These are phyloP conservation scores for Brasenia schreberi DNA, from an alignment of 164 flowering plant species.

Conservation along the genomic window DNA sequence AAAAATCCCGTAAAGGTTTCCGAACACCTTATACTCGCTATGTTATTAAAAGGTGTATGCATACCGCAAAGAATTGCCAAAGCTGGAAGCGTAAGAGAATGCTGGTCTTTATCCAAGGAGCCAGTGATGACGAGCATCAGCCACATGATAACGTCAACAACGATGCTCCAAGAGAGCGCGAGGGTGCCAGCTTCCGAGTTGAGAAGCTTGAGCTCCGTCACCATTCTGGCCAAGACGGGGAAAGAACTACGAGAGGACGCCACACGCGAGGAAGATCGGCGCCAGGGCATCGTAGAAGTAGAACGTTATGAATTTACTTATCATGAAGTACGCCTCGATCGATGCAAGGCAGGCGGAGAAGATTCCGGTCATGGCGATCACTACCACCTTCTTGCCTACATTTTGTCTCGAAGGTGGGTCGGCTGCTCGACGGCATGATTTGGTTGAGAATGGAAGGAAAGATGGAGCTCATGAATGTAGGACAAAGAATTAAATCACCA, in stretches of 20 bases:
- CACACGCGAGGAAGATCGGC: conserved; percentile 23
- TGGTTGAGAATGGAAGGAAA: conserved; percentile 1
- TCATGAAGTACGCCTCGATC: conserved; percentile 8
- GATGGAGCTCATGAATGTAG: conserved; percentile 8
- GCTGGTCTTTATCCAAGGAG: background rate
- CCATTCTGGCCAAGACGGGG: conserved; percentile 14
- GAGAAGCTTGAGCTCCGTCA: conserved; percentile 13
- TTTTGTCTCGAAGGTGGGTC: conserved; percentile 22
- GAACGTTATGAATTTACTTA: background rate
- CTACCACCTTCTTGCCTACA: conserved; percentile 11
- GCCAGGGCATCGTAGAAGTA: background rate
- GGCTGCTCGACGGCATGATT: conserved; percentile 7
- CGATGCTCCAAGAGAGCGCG: conserved; percentile 5
- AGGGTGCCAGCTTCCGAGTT: conserved; percentile 9
- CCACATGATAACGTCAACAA: background rate
- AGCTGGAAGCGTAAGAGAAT: background rate
- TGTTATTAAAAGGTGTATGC: no score
- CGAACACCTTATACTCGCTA: no score
- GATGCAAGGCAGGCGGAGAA: conserved; percentile 19
- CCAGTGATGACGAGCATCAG: background rate
- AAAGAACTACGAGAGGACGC: conserved; percentile 9
- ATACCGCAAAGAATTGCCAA: background rate
- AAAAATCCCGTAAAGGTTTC: no score
- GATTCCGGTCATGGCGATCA: conserved; percentile 20
- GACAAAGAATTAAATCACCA: conserved; percentile 14